Percentiles rank a stretch among this genome's conserved stretches.
Evolutionary conservation across 2,329 filamentous ascomycete species (phyloP).

Genomic region (Arthrobotrys musiformis): DNA sequence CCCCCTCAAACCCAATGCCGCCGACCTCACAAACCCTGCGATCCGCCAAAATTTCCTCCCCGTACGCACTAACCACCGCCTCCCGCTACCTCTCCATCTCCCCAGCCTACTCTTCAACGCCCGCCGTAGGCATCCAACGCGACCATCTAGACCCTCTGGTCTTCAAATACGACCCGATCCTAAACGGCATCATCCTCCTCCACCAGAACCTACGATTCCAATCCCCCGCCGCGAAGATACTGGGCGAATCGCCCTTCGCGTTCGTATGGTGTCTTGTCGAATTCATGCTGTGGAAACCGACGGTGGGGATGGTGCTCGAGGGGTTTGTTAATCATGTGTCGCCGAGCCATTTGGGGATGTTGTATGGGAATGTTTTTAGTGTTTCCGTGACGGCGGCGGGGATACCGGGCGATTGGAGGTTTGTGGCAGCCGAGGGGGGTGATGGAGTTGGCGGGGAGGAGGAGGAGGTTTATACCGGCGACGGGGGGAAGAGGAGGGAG

Average conservation of each 20-base stretch:
- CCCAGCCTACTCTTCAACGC: conserved; percentile 72
- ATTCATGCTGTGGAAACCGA: conserved; percentile 82
- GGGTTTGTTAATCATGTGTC: conserved; percentile 87
- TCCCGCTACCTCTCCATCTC: conserved; percentile 83
- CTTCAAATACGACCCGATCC: conserved; percentile 78
- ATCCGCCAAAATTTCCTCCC: conserved; percentile 67
- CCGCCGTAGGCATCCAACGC: conserved; percentile 74
- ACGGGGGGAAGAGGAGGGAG: conserved; percentile 57
- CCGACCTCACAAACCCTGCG: conserved; percentile 39
- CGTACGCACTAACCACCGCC: conserved; percentile 81
- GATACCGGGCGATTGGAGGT: conserved; percentile 82
- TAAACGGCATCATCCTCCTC: conserved; percentile 78
- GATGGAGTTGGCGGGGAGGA: conserved; percentile 35
- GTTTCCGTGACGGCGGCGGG: conserved; percentile 75
- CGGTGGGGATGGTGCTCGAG: conserved; percentile 77
- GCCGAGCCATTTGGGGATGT: conserved; percentile 86
- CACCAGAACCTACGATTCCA: conserved; percentile 77
- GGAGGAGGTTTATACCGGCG: conserved; percentile 45
- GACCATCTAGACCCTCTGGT: conserved; percentile 80
- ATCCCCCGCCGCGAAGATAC: conserved; percentile 69
- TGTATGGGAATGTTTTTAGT: conserved; percentile 92
- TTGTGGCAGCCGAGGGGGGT: conserved; percentile 72
- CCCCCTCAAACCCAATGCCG: conserved; percentile 60
- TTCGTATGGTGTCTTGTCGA: conserved; percentile 91
- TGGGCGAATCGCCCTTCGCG: conserved; percentile 85